Evolutionary conservation across 176 grass and related monocot species (phyloP).

Genomic region (Triticum dicoccoides): DNA sequence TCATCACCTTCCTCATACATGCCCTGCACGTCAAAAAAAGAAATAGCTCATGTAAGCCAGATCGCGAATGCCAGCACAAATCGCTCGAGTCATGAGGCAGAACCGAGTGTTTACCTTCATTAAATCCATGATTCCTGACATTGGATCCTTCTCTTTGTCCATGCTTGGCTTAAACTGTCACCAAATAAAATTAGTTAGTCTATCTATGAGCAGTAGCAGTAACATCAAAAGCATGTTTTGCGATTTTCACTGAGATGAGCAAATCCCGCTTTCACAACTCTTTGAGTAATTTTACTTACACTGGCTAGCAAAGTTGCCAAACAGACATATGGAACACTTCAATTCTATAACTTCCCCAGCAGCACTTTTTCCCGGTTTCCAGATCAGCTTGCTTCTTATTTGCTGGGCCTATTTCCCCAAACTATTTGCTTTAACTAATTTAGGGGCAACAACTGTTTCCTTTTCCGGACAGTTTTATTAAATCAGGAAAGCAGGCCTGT

Average conservation of each 20-base stretch:
- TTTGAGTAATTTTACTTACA: neutral
- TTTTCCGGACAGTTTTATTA: too few species aligned
- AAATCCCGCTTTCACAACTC: neutral
- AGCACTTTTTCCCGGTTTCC: too few species aligned
- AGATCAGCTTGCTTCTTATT: too few species aligned
- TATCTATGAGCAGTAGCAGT: neutral
- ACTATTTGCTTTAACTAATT: too few species aligned
- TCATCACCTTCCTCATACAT: conserved; percentile 79
- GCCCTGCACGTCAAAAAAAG: conserved; percentile 42
- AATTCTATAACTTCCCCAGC: too few species aligned
- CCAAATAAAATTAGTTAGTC: conserved; percentile 3
- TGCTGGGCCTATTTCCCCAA: too few species aligned
- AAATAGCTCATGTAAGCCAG: neutral
- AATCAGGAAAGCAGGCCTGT: too few species aligned
- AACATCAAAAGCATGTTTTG: neutral
- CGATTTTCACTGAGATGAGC: neutral
- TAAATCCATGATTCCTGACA: conserved; percentile 94
- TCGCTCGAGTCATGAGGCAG: neutral
- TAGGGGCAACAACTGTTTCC: too few species aligned
- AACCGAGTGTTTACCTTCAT: conserved; percentile 60
- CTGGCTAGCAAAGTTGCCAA: neutral
- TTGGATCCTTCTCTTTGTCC: conserved; percentile 78
- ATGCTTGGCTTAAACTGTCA: conserved; percentile 76
- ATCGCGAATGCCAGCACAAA: neutral
- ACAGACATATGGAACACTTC: neutral